Conservation (phyloP, 768 basidiomycete species). For the Lanmaoa pseudosensibilis region DNA sequence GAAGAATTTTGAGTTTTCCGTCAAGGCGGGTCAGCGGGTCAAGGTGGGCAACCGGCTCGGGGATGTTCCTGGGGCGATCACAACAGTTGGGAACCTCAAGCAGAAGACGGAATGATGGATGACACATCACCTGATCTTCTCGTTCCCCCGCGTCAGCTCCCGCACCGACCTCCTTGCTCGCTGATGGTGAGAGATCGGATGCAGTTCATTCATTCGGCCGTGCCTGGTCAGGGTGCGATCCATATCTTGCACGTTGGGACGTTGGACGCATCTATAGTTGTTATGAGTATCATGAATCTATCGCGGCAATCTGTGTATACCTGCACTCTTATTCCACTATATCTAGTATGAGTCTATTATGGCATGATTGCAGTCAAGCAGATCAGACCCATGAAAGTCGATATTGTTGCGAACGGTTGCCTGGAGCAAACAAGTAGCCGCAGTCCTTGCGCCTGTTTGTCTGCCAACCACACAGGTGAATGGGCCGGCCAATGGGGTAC, state of each 20-base stretch:
- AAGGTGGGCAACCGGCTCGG: constrained; percentile 85
- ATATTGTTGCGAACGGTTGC: no score
- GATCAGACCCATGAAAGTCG: neutral
- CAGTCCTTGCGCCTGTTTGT: no score
- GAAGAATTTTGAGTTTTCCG: constrained; percentile 70
- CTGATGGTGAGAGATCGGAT: neutral
- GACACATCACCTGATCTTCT: no score
- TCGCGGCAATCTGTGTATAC: constrained; percentile 15
- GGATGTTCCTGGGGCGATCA: constrained; percentile 36
- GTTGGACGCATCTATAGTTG: neutral
- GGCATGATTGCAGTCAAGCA: neutral
- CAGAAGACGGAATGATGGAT: constrained; percentile 34
- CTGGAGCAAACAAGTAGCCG: no score
- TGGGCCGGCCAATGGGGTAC: no score
- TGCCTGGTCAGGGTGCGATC: neutral
- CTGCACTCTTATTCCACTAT: constrained; percentile 8
- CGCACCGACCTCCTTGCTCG: neutral
- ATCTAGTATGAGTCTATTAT: neutral
- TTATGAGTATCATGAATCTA: constrained; percentile 11
- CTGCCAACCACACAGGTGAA: no score
- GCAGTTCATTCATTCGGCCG: neutral
- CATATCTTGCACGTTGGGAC: neutral
- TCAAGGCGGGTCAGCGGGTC: constrained; percentile 79
- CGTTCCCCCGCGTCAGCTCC: neutral
- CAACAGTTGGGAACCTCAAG: constrained; percentile 30